These are phyloP conservation scores for Chaetomium olivaceum DNA, from an alignment of 2,329 filamentous ascomycete species.

Conservation along the genomic window DNA sequence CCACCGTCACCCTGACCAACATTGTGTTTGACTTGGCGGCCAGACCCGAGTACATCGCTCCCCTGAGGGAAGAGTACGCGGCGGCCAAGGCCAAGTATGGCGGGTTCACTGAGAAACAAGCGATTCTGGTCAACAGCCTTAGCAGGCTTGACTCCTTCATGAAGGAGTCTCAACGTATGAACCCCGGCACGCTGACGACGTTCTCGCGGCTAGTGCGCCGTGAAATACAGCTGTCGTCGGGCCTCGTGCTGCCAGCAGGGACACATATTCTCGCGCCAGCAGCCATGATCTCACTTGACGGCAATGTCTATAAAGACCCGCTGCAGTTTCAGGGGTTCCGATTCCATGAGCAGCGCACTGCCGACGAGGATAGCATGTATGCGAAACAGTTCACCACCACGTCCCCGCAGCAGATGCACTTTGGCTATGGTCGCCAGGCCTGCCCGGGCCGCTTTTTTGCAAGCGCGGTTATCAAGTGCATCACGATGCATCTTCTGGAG, in stretches of 20 bases:
- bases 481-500: background rate
- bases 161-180: background rate
- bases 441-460: background rate
- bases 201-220: background rate
- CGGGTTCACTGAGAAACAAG: background rate
- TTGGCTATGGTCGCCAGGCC: background rate
- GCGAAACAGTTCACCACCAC: background rate
- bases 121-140: background rate
- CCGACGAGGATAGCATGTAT: background rate
- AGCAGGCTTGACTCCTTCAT: slow-evolving; percentile 1
- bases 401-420: background rate
- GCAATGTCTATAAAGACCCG: background rate
- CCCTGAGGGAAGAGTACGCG: background rate
- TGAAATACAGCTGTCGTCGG: background rate
- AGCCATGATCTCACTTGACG: background rate
- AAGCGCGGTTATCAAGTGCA: background rate
- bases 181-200: background rate
- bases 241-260: background rate
- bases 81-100: background rate
- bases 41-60: background rate
- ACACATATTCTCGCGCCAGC: background rate
- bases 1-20: background rate
- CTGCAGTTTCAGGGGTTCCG: background rate
- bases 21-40: background rate
- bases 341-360: background rate